Conservation (phyloP, 345 rosid species). For the Cochlearia excelsa region DNA sequence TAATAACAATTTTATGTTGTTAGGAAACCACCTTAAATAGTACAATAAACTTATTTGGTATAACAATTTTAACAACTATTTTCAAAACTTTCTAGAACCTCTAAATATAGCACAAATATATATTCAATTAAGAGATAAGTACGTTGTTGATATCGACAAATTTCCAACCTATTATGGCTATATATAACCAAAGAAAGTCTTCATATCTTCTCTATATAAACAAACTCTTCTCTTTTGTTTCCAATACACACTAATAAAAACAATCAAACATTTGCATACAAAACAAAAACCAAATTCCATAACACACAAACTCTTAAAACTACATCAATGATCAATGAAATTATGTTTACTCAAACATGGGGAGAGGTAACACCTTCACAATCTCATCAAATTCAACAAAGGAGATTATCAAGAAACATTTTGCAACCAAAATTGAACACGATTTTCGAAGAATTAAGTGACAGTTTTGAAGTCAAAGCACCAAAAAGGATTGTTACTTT, state of each 20-base stretch:
- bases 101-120: slow-evolving; percentile 20
- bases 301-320: slow-evolving; percentile 5
- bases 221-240: background rate
- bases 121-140: slow-evolving; percentile 5
- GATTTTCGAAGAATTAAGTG: slow-evolving; percentile 43
- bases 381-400: slow-evolving; percentile 31
- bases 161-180: background rate
- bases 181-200: slow-evolving; percentile 13
- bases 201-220: slow-evolving; percentile 22
- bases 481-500: slow-evolving; percentile 35
- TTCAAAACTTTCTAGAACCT: slow-evolving; percentile 18
- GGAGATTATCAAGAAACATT: slow-evolving; percentile 8
- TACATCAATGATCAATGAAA: slow-evolving; percentile 36
- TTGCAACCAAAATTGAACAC: slow-evolving; percentile 33
- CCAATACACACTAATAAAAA: background rate
- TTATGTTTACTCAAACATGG: slow-evolving; percentile 38
- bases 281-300: slow-evolving; percentile 8
- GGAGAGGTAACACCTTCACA: slow-evolving; percentile 42
- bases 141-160: slow-evolving; percentile 5
- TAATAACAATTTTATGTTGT: background rate
- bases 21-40: background rate
- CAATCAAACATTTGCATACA: slow-evolving; percentile 5
- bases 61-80: slow-evolving; percentile 10
- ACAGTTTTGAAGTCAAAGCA: slow-evolving; percentile 28
- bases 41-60: background rate